A percentile compares a stretch with the other conserved stretches of the same genome.
These are phyloP conservation scores for Hericium erinaceus DNA, from an alignment of 768 basidiomycete genomes.

Conservation along the genomic window DNA sequence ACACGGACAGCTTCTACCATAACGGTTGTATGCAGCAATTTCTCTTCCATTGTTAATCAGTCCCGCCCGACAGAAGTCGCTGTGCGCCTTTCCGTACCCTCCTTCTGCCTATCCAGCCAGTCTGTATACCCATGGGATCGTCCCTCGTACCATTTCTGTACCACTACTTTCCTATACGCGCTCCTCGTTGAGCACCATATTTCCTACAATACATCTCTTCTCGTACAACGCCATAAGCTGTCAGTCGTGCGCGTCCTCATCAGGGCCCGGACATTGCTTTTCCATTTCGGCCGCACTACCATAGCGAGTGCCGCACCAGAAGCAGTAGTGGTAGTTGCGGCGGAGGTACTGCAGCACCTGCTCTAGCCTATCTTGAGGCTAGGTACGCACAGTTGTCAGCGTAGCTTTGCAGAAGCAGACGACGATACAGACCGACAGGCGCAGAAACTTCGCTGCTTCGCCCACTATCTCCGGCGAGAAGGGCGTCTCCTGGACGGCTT, in stretches of 20 bases:
- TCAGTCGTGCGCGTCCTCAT: slow-evolving; percentile 77
- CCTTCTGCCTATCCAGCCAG: background rate
- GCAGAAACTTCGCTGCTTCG: slow-evolving; percentile 62
- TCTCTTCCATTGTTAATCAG: background rate
- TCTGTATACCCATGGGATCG: background rate
- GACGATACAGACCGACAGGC: slow-evolving; percentile 32
- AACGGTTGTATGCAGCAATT: background rate
- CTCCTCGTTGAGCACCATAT: no score
- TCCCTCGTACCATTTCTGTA: background rate
- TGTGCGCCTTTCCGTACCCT: background rate
- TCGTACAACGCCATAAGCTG: background rate
- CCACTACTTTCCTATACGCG: background rate
- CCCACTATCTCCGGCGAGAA: slow-evolving; percentile 50
- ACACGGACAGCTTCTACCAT: no score
- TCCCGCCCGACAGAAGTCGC: background rate
- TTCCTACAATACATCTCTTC: no score
- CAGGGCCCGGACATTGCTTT: slow-evolving; percentile 60
- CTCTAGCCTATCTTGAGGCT: slow-evolving; percentile 66
- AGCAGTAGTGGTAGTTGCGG: slow-evolving; percentile 65
- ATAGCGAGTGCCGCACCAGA: slow-evolving; percentile 84
- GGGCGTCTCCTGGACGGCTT: slow-evolving; percentile 17
- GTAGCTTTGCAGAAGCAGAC: no score
- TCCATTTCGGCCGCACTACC: slow-evolving; percentile 49
- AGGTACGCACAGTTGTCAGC: no score
- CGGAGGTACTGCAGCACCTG: slow-evolving; percentile 69